Base-by-base conservation (phyloP, 345 rosid species). In the Salix purpurea region DNA sequence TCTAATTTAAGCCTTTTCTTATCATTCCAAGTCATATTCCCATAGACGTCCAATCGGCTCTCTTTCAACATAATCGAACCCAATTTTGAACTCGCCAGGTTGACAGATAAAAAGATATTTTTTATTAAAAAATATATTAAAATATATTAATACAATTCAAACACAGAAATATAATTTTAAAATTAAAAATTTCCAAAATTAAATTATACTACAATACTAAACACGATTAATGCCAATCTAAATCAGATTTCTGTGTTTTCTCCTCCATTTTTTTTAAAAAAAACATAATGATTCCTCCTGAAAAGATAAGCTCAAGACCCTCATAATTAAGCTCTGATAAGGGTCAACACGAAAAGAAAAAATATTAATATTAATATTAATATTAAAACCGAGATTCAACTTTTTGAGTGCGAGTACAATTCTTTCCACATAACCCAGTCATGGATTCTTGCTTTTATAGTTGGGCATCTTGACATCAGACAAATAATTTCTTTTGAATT, bases 41-140 rank as follows among this genome's bases (percentile, higher is more conserved):
- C 64, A 30, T 39, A 16, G 18, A 28, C 11, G 13, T 74, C 44
- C 58, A 62, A 40, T 73, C 12, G 4, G 7, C 21, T 80, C 71
- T 70, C 79, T 62, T 76, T 74, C 70, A 80, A 64, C 79, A 76
- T 76, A 76, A 76, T 76, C 37, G 70, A 60, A 76, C 36, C 82
- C 78, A 64, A 64, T 23, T 46, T 76, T 73, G 69, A 70, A 60
- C 4, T 9, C 10, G 7, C 19, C 37, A 36, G 1, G 37, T 36
- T 36, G 37, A 5, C 5, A 36, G 37, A 36, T 36, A 36, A 36
- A 34, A 36, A 36, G 37, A 36, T 36, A 36, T 36, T 36, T 36
- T 5, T 36, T 36, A 36, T 36, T 36, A 5, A 36, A 36, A 36
- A 36, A 36, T 36, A 36, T 36, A 36, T 36, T 5, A 36, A 36